Evolutionary conservation across 2,329 filamentous ascomycete species (phyloP).

Genomic region (Aspergillus flavus): DNA sequence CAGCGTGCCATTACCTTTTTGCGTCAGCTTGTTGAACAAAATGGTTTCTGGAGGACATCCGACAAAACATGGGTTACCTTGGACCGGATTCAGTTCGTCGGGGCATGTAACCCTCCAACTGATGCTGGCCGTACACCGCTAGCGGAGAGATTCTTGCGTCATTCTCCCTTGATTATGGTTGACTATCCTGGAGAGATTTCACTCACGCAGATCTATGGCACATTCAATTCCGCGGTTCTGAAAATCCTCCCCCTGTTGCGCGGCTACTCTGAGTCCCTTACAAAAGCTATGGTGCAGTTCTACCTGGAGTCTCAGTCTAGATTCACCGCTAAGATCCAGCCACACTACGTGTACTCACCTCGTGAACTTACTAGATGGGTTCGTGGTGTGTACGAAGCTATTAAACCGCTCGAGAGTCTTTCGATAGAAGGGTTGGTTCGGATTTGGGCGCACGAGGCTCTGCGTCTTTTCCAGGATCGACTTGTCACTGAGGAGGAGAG

Average conservation of each 20-base stretch:
- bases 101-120: slow-evolving; percentile 96
- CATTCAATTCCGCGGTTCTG: slow-evolving; percentile 92
- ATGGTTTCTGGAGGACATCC: slow-evolving; percentile 96
- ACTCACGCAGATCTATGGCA: slow-evolving; percentile 95
- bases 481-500: slow-evolving; percentile 92
- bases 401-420: slow-evolving; percentile 84
- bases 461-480: slow-evolving; percentile 95
- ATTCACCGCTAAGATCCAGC: slow-evolving; percentile 95
- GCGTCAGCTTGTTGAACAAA: slow-evolving; percentile 95
- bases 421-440: slow-evolving; percentile 88
- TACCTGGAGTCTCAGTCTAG: slow-evolving; percentile 92
- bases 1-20: slow-evolving; percentile 97
- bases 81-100: slow-evolving; percentile 97
- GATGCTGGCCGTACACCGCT: slow-evolving; percentile 95
- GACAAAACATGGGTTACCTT: slow-evolving; percentile 98
- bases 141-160: slow-evolving; percentile 88
- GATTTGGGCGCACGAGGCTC: slow-evolving; percentile 97
- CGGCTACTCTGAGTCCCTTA: slow-evolving; percentile 91
- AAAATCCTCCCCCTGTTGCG: slow-evolving; percentile 96
- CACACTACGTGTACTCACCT: slow-evolving; percentile 98
- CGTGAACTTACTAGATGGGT: slow-evolving; percentile 98
- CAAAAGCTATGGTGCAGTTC: slow-evolving; percentile 95
- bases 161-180: slow-evolving; percentile 99
- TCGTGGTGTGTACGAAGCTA: slow-evolving; percentile 94
- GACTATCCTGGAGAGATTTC: slow-evolving; percentile 97